Evolutionary conservation across 768 basidiomycete genomes (phyloP).

Genomic region (Boletus vinaceobasis): DNA sequence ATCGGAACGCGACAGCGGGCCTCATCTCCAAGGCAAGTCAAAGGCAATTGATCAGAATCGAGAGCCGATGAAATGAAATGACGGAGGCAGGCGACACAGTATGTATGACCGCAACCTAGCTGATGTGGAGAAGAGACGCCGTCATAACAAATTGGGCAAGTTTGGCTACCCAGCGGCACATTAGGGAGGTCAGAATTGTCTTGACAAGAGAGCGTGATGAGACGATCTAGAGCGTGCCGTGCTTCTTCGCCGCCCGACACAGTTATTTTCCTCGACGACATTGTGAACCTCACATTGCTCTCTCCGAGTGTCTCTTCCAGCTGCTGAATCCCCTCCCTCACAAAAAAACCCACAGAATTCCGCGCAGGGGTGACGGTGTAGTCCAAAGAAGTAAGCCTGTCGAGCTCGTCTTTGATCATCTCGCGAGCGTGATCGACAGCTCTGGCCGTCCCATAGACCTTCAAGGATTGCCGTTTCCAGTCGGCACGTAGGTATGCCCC

Average conservation of each 20-base stretch:
- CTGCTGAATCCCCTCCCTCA: slow-evolving; percentile 45
- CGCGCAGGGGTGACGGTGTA: slow-evolving; percentile 38
- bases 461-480: slow-evolving; percentile 42
- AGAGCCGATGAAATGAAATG: slow-evolving; percentile 55
- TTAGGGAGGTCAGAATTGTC: slow-evolving; percentile 5
- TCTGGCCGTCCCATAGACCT: slow-evolving; percentile 42
- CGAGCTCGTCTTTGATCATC: slow-evolving; percentile 46
- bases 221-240: slow-evolving; percentile 41
- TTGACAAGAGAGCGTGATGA: slow-evolving; percentile 42
- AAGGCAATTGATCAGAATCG: slow-evolving; percentile 57
- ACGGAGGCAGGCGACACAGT: slow-evolving; percentile 60
- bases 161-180: slow-evolving; percentile 6
- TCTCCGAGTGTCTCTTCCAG: slow-evolving; percentile 54
- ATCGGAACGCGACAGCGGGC: slow-evolving; percentile 54
- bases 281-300: slow-evolving; percentile 47
- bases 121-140: slow-evolving; percentile 39
- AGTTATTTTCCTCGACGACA: slow-evolving; percentile 40
- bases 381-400: slow-evolving; percentile 44
- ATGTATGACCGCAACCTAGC: slow-evolving; percentile 62
- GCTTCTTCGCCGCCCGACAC: slow-evolving; percentile 58
- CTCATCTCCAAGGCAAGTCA: slow-evolving; percentile 66
- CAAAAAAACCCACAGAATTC: slow-evolving; percentile 46
- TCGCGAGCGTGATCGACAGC: slow-evolving; percentile 41
- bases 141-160: slow-evolving; percentile 58
- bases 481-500: slow-evolving; percentile 46